Conservation (phyloP, 805 yeast species). For the Schwanniomyces pseudopolymorphus region DNA sequence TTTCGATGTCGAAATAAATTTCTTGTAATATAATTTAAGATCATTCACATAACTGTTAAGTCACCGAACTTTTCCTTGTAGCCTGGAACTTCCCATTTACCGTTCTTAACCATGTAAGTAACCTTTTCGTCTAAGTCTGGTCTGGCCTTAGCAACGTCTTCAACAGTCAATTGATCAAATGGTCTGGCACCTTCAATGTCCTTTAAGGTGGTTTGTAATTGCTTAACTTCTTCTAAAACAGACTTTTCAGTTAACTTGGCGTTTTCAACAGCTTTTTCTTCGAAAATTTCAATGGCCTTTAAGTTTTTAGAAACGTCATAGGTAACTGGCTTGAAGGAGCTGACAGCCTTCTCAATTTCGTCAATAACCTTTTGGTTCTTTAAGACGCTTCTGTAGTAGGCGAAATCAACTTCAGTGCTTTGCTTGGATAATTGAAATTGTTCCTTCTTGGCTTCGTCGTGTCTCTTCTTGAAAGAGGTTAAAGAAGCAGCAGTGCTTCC, state of each 20-base stretch:
- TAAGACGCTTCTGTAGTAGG: slow-evolving; percentile 73
- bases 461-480: slow-evolving; percentile 94
- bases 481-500: slow-evolving; percentile 89
- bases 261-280: slow-evolving; percentile 91
- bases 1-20: slow-evolving; percentile 1
- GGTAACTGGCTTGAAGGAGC: slow-evolving; percentile 76
- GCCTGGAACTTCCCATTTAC: slow-evolving; percentile 97
- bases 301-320: slow-evolving; percentile 86
- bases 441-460: slow-evolving; percentile 93
- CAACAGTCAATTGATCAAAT: slow-evolving; percentile 94
- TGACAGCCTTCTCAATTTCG: slow-evolving; percentile 76
- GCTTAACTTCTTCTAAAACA: slow-evolving; percentile 81
- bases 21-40: neutral
- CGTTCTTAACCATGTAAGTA: slow-evolving; percentile 89
- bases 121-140: slow-evolving; percentile 98
- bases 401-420: slow-evolving; percentile 77
- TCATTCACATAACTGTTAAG: slow-evolving; percentile 79
- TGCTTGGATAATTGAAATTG: slow-evolving; percentile 69
- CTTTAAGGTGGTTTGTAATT: slow-evolving; percentile 82
- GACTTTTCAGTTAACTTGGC: slow-evolving; percentile 91
- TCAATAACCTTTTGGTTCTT: slow-evolving; percentile 78
- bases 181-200: slow-evolving; percentile 98
- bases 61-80: slow-evolving; percentile 98
- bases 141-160: slow-evolving; percentile 90
- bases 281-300: slow-evolving; percentile 89